Evolutionary conservation across 192 early-diverging fungal genomes (phyloP), one percentile per base, ranked within the genome.

Genomic region (Podochytrium sp.): DNA sequence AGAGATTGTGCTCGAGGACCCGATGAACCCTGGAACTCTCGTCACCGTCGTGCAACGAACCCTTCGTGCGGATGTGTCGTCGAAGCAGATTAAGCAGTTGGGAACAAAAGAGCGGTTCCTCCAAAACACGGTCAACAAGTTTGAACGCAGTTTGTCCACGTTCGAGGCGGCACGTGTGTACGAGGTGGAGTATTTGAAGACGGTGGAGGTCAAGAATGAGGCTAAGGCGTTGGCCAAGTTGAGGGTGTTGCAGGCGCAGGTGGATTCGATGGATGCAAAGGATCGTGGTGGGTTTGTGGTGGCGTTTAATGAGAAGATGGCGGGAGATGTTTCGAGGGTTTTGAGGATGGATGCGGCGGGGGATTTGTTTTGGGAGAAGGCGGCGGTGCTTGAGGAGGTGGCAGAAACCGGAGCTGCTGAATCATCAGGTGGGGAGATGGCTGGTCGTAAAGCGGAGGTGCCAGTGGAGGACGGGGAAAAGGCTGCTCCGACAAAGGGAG

Each of bases 1-100:
- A 12, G 40, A 39, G n/a, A 43, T 84, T n/a, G 20, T 55, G 41
- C 41, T 87, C 3, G 67, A 68, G 23, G 79, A 87, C 72, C 82
- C 82, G 27, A 41, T 75, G 10, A 81, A 76, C 5, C 75, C 76
- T 0, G 73, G 73, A 38, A 34, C 53, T 14, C 32, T 73, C 35
- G 58, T 64, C 34, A 38, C 65, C 10, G 56, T 63, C 14, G 10
- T 52, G 27, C 58, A 70, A 38, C 65, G 69, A 14, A 63, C 50
- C 33, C 25, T 83, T 27, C 40, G 61, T 18, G 40, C 73, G 6
- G 81, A 85, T 63, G 52, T 85, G 23, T 33, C 32, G 1, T 74
- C 79, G 3, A 71, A 67, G 27, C 51, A 73, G 30, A 81, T 74
- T 59, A 77, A 76, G 53, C 67, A 70, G 33, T 39, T 82, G 53